Evolutionary conservation across 768 basidiomycete genomes (phyloP).

Genomic region (Naganishia antarctica): DNA sequence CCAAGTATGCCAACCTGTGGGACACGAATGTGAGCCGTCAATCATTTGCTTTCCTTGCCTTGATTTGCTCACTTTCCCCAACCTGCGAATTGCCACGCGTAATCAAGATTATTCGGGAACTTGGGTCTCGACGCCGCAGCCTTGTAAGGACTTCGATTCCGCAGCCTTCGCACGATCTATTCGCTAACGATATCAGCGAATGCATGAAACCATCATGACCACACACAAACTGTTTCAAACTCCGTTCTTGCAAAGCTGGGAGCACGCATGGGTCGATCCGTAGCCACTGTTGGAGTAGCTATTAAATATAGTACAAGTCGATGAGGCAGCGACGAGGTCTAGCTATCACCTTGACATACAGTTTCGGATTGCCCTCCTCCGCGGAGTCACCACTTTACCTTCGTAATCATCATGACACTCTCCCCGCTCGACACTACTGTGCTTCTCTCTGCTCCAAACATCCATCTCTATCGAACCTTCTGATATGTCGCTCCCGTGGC

Average conservation of each 20-base stretch:
- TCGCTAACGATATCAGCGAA: too few species aligned
- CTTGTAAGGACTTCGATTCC: constrained; percentile 38
- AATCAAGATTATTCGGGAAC: constrained; percentile 55
- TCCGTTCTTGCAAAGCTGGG: constrained; percentile 26
- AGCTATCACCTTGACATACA: too few species aligned
- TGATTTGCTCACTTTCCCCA: constrained; percentile 17
- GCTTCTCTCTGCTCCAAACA: background rate
- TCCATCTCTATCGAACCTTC: constrained; percentile 4
- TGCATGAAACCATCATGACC: too few species aligned
- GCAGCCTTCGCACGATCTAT: constrained; percentile 23
- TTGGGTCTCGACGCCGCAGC: constrained; percentile 53
- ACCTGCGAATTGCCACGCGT: constrained; percentile 65
- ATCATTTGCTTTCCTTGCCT: constrained; percentile 52
- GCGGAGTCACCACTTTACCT: background rate
- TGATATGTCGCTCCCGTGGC: background rate
- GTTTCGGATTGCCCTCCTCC: background rate
- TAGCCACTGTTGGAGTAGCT: background rate
- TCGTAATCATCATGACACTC: background rate
- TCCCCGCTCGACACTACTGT: background rate
- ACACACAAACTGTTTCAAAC: constrained; percentile 21
- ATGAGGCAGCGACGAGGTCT: too few species aligned
- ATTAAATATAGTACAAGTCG: background rate
- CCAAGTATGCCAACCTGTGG: constrained; percentile 51
- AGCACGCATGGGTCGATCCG: background rate
- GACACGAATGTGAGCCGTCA: constrained; percentile 49